Evolutionary conservation across 2,329 filamentous ascomycete species (phyloP), one percentile per base, ranked within the genome.

Genomic region (Stagonosporopsis chrysanthemi): DNA sequence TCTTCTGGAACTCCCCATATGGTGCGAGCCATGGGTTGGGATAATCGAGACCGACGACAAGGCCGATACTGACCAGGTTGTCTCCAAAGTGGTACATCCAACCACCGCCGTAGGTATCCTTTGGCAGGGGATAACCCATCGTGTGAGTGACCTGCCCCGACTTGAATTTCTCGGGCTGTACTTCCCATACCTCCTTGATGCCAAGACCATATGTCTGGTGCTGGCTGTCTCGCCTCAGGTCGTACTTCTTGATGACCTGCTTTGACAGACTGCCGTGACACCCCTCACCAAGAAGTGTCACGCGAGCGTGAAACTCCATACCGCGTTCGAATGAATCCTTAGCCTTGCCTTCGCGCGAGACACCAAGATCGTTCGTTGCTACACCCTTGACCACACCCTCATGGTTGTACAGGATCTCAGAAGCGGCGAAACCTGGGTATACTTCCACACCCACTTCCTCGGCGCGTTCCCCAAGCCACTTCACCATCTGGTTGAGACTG

Each of bases 61-160:
- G 83, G 23, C 95, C 95, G 53, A 99, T 83, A 65, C 88, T 92
- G 58, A 99, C 94, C 69, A 98, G 85, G 78, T 98, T 99, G 69
- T 99, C 94, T 35, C 93, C 95, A 77, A 98, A 99, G 78, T 99
- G 95, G 74, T 99, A 99, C 91, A 99, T 93, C 88, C 92, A 99
- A n/a, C 91, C 92, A 64, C 95, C 95, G 65, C 95, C 95, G 74
- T 99, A 99, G 8, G 93, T 95, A 73, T 98, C 90, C 67, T 84
- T 86, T 15, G 92, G 86, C 41, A 99, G 80, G 19, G 95, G 95
- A 72, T 96, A 98, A 19, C 95, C 95, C 88, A 99, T 87, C 4
- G 92, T 90, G 80, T 99, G 95, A 4, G 88, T 86, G 42, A 98
- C 86, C 65, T 94, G 82, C 50, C 95, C 95, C 72, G 90, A 90